A percentile compares a stretch with the other conserved stretches of the same genome.
Evolutionary conservation across 2,329 filamentous ascomycete species (phyloP).

Genomic region (Thelonectria blattea): DNA sequence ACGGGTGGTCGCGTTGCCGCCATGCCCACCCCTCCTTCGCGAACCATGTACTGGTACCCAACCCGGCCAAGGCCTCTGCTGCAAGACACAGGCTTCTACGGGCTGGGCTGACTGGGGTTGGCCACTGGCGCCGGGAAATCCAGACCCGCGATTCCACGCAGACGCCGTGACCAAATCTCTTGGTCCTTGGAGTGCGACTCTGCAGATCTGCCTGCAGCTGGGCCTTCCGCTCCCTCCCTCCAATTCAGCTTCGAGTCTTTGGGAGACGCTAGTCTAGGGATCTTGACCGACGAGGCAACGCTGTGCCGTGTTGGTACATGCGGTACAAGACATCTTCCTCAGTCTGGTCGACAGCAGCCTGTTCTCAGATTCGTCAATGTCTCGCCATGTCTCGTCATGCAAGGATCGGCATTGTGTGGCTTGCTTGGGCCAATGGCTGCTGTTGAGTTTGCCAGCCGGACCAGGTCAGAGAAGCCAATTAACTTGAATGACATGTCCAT

Average conservation of each 20-base stretch:
- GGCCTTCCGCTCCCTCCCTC: slow-evolving; percentile 20
- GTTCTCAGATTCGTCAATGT: slow-evolving; percentile 28
- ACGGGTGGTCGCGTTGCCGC: slow-evolving; percentile 19
- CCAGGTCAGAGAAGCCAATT: not conserved
- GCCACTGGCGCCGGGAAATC: slow-evolving; percentile 15
- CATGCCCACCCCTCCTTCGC: not conserved
- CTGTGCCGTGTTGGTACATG: slow-evolving; percentile 6
- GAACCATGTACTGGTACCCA: slow-evolving; percentile 6
- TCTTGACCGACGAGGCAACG: slow-evolving; percentile 22
- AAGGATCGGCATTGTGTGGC: slow-evolving; percentile 12
- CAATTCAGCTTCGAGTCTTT: not conserved
- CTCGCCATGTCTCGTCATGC: slow-evolving; percentile 26
- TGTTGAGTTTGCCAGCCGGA: not conserved
- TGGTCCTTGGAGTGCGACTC: slow-evolving; percentile 10
- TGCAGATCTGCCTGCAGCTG: slow-evolving; percentile 24
- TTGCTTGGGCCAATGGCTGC: not conserved
- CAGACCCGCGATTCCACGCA: slow-evolving; percentile 13
- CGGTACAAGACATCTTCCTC: slow-evolving; percentile 4
- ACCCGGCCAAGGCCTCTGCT: not conserved
- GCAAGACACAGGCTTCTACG: not conserved
- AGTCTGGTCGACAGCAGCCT: slow-evolving; percentile 2
- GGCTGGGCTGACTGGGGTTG: not conserved
- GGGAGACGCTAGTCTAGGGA: slow-evolving; percentile 10
- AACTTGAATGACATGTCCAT: not conserved
- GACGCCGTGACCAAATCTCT: slow-evolving; percentile 23